Evolutionary conservation across 2,329 filamentous ascomycete species (phyloP), one percentile per base, ranked within the genome.

Genomic region (Nothopassalora personata): DNA sequence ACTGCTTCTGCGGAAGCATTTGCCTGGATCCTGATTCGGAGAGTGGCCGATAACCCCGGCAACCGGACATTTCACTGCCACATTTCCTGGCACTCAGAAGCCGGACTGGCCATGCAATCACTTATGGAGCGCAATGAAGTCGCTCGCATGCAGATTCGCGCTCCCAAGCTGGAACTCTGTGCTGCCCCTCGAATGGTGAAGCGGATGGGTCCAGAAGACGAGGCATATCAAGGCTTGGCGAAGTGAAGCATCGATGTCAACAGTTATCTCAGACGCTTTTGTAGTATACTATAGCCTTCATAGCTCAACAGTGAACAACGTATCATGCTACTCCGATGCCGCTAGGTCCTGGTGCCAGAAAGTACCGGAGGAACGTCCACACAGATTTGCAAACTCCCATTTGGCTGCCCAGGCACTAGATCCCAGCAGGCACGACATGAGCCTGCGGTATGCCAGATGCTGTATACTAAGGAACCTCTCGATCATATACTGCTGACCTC

Each of bases 71-170:
- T 85, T 23, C 83, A 85, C 67, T 85, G 83, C 63, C 83, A 85
- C 63, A 79, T 84, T 59, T 74, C 76, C 0, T 86, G 83, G 83
- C 83, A 86, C 65, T 75, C 77, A 0, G 81, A 83, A 63, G 79
- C 82, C 1, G 83, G 83, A 1, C 77, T 85, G 74, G 59, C 80
- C 33, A 86, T 86, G 84, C 81, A 85, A 69, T 79, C 87, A 56
- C 65, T 83, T 30, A 79, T 77, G 7, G 72, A 79, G 31, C 72
- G 76, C 10, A 80, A 83, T 48, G 71, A 72, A 43, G 70, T 86
- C 61, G 70, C 66, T 7, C 9, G 15, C 31, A 79, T 74, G 73
- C 55, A 69, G 18, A 64, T 84, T 3, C 80, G 81, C 0, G 71
- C 73, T 18, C 76, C 76, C 9, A 77, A 80, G 47, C 72, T 68